Evolutionary conservation across 2,329 filamentous ascomycete genomes (phyloP), one percentile per base, ranked within the genome.

Genomic region (Blastomyces gilchristii): DNA sequence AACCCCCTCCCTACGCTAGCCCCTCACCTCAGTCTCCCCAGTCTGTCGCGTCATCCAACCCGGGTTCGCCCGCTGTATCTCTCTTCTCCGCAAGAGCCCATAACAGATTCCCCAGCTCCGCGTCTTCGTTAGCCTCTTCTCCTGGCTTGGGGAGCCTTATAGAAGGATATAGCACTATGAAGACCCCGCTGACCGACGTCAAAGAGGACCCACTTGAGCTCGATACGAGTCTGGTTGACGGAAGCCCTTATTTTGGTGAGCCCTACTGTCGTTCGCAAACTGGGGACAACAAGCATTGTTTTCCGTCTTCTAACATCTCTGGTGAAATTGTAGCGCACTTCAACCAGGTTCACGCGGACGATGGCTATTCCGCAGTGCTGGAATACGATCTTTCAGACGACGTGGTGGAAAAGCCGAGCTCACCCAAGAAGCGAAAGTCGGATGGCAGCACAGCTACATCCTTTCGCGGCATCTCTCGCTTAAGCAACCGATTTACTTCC

Each of bases 151-250:
- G 77, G 49, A 78, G 75, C 62, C 77, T 75, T 39, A 76, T 77
- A 65, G 84, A 85, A 67, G 73, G 74, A 61, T 72, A 75, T 37
- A 69, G 69, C 12, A 78, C 83, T 0, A 80, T 81, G 69, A 90
- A 90, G 76, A 82, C 84, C 65, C 82, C 82, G 61, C 80, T 97
- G 65, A 88, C 90, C 18, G 89, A 94, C 70, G 88, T 97, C 25
- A 84, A 91, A 70, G 92, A 97, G 74, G 91, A 96, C 70, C 86
- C 88, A 1, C 77, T 86, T 52, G 88, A 92, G 73, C 83, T 82
- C 62, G 88, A 82, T 64, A 79, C 81, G 64, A 75, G 79, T 57
- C 72, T 81, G 58, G 74, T 81, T 37, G 79, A 82, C 64, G 77
- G 82, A 53, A 76, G 86, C 69, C 81, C 86, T 70, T 93, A 89